Evolutionary conservation across 148 eudicot genomes (phyloP), one percentile per base, ranked within the genome.

Genomic region (Amaranthus hypochondriacus): DNA sequence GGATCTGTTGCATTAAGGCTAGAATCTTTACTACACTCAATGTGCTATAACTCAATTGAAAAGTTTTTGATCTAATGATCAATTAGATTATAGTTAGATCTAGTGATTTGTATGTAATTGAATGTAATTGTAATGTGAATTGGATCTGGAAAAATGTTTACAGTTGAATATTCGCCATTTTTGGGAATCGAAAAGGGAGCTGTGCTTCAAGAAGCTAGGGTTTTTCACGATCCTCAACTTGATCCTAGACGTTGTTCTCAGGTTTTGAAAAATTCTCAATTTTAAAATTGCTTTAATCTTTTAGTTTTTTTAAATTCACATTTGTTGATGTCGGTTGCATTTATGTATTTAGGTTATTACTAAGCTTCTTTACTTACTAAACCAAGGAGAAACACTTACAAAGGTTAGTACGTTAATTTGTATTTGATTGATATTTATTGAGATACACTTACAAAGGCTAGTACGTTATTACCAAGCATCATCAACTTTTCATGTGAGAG

Each of bases 161-260:
- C 90, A 87, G 98, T 84, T 7, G 98, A 92, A 68, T 92, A 87
- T 80, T 90, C 96, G 69, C 98, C 96, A 0, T 93, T 90, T 84
- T 64, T 87, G 77, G 98, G 98, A 84, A 90, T 90, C 58, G 98
- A 93, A 78, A 93, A 93, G 81, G 98, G 98, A 47, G 96, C 94
- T 3, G 96, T 93, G 46, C 90, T 93, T 80, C 98, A 93, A 68
- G 96, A 93, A 85, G 96, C 96, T 72, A 85, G 98, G 90, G 98
- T 93, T 67, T 93, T 93, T 75, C 87, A 93, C 68, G 98, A 90
- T 61, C 96, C 96, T 81, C 98, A 93, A 81, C 89, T 90, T 57
- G 96, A 93, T 78, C 83, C 98, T 1, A 84, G 96, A 78, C 85
- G 92, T 85, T 93, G 98, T 64, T 93, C 96, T 56, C 96, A 93